Evolutionary conservation across 305 asterid genomes (phyloP).

Genomic region (Andrographis paniculata): DNA sequence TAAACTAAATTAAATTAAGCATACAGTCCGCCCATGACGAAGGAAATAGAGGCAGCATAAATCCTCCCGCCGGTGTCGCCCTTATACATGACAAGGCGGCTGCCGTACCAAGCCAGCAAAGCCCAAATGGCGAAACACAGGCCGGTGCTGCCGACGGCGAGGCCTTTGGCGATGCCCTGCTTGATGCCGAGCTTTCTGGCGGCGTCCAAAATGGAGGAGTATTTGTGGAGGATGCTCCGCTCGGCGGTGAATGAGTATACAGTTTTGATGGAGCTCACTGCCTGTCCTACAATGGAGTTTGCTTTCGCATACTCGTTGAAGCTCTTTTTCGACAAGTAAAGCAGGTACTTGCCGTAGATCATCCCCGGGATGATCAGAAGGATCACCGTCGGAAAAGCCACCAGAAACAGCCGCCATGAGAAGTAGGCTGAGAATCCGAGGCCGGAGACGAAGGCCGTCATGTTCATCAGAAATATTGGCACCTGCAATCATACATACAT

Average conservation of each 20-base stretch:
- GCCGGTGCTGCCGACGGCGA: conserved; percentile 76
- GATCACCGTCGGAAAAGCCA: conserved; percentile 66
- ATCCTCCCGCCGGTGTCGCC: conserved; percentile 84
- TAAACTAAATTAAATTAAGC: conserved; percentile 16
- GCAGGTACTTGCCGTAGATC: conserved; percentile 67
- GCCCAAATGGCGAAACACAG: conserved; percentile 86
- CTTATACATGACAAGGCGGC: conserved; percentile 59
- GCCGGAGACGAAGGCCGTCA: conserved; percentile 67
- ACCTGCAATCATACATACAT: conserved; percentile 29
- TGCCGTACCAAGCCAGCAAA: conserved; percentile 89
- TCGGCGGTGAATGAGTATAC: conserved; percentile 85
- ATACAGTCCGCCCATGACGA: conserved; percentile 81
- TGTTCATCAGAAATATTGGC: conserved; percentile 77
- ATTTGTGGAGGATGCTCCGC: conserved; percentile 49
- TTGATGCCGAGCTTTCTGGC: conserved; percentile 60
- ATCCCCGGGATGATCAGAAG: conserved; percentile 67
- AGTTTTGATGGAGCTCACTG: conserved; percentile 73
- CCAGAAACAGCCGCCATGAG: conserved; percentile 70
- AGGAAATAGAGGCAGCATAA: conserved; percentile 66
- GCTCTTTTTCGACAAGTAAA: conserved; percentile 41
- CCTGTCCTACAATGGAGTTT: conserved; percentile 55
- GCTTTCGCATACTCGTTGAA: conserved; percentile 68
- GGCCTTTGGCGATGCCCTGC: conserved; percentile 79
- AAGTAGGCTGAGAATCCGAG: conserved; percentile 62
- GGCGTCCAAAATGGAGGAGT: conserved; percentile 43